phyloP scores from a whole-genome alignment of 176 grass and related monocot genomes.

The Poa annua region DNA sequence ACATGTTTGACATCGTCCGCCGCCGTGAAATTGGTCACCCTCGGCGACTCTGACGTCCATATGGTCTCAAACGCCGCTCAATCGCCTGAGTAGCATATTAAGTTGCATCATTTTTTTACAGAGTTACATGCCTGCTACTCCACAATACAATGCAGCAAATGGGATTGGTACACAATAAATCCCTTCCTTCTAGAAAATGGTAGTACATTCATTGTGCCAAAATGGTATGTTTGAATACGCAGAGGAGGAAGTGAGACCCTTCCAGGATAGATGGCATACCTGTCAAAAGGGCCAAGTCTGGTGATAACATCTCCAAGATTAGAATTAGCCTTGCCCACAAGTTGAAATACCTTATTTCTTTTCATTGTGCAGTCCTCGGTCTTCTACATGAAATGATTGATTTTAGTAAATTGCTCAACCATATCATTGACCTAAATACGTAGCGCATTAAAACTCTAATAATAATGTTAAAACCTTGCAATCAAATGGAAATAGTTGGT shows the following conservation, averaged over 20 bases:
- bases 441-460: constrained; percentile 26
- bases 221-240: not conserved
- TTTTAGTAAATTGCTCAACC: constrained; percentile 96
- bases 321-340: constrained; percentile 91
- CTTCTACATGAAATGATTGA: constrained; percentile 92
- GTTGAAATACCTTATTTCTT: constrained; percentile 98
- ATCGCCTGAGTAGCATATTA: not conserved
- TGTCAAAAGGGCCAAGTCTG: constrained; percentile 93
- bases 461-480: constrained; percentile 10
- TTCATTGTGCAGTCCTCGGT: constrained; percentile 88
- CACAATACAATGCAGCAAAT: not conserved
- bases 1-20: too few relatives aligned
- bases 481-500: not conserved
- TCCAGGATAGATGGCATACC: constrained; percentile 42
- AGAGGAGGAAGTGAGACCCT: not conserved
- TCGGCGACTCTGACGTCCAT: too few relatives aligned
- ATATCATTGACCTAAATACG: constrained; percentile 89
- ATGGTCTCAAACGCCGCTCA: too few relatives aligned
- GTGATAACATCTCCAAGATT: constrained; percentile 92
- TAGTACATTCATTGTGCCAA: not conserved
- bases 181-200: constrained; percentile 22
- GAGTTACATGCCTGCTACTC: not conserved
- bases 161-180: not conserved
- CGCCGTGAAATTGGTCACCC: too few relatives aligned
- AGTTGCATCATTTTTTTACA: not conserved